Evolutionary conservation across 2,329 filamentous ascomycete species (phyloP), one percentile per base, ranked within the genome.

Genomic region (Elsinoe perseae): DNA sequence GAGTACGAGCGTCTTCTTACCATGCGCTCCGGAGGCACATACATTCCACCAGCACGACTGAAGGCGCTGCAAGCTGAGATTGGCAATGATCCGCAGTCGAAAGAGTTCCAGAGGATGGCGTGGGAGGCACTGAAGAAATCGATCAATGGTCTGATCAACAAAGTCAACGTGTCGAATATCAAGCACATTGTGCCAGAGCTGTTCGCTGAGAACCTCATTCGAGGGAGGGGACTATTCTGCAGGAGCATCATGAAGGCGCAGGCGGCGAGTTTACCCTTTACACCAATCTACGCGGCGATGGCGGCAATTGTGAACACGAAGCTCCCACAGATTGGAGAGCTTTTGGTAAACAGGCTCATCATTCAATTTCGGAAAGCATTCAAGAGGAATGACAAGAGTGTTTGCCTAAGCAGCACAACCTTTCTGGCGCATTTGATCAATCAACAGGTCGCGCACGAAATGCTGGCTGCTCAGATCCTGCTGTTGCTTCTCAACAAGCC

Each of bases 121-220:
- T 98, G 93, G 93, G 93, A 98, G 73, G 92, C 92, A 10, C 76
- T 98, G 67, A 98, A 98, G 77, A 98, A 98, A 77, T 93, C 88
- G 50, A 95, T 98, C 74, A 97, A 98, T 69, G 93, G 93, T 64
- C 76, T 98, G 62, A 95, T 98, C 79, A 98, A 98, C 80, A 98
- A 98, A 77, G 87, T 96, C 77, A 97, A 97, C 73, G 88, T 92
- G 56, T 89, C 87, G 30, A 98, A 98, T 71, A 97, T 98, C 79
- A 97, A 98, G 73, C 82, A 87, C 68, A 96, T 98, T 60, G 90
- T 97, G 21, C 92, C 92, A 1, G 93, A 98, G 73, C 78, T 98
- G 44, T 98, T 98, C 72, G 83, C 84, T 50, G 93, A 98, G 77
- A 98, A 98, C 69, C 73, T 98, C 64, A 79, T 98, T 38, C 85